Percentiles rank a stretch among this genome's conserved stretches.
Evolutionary conservation across 352 stramenopile species (phyloP).

Genomic region (Globisporangium perplexum): DNA sequence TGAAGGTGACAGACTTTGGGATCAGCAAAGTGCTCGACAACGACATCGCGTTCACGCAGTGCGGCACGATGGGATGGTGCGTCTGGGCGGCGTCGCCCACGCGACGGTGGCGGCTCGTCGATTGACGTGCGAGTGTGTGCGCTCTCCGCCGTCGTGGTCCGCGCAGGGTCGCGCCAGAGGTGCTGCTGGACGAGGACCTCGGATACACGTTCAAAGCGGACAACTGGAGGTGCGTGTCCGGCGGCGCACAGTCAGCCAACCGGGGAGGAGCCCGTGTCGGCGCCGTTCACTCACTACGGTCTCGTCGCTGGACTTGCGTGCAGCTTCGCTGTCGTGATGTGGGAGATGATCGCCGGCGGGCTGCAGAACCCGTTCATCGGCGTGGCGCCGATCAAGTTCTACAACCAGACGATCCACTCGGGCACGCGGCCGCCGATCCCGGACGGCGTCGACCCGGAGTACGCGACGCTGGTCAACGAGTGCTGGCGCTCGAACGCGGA

Average conservation of each 20-base stretch:
- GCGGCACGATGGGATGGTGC: conserved; percentile 82
- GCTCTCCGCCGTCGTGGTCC: too few species aligned
- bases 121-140: too few species aligned
- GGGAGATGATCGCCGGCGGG: conserved; percentile 84
- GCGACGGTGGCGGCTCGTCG: too few species aligned
- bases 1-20: conserved; percentile 86
- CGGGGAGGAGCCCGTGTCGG: too few species aligned
- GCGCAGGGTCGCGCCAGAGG: conserved; percentile 80
- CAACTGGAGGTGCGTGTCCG: conserved; percentile 80
- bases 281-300: too few species aligned
- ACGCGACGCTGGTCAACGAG: conserved; percentile 70
- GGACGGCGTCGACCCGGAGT: conserved; percentile 59
- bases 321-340: conserved; percentile 89
- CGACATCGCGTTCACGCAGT: conserved; percentile 83
- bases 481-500: conserved; percentile 79
- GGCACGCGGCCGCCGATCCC: conserved; percentile 67
- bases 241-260: too few species aligned
- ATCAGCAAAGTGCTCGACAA: conserved; percentile 88
- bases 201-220: conserved; percentile 88
- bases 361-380: conserved; percentile 84
- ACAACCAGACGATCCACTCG: conserved; percentile 83
- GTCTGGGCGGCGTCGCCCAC: conserved; percentile 2
- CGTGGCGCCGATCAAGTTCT: conserved; percentile 89
- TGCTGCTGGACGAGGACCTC: conserved; percentile 83
- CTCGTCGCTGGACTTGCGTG: not conserved